phyloP scores from a whole-genome alignment of 345 rosid species.

The Corchorus capsularis region DNA sequence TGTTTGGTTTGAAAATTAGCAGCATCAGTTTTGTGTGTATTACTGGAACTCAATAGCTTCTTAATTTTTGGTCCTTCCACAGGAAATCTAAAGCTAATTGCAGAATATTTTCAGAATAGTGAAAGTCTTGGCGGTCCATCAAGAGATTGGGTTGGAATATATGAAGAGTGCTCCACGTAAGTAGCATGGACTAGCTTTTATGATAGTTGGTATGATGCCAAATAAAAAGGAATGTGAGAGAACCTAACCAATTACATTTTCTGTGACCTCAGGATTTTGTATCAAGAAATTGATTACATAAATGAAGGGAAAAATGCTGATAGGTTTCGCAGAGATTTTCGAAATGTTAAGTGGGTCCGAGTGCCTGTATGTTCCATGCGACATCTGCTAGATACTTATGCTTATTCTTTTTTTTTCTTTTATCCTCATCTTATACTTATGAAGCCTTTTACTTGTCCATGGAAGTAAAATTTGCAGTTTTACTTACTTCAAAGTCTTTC shows the following conservation, averaged over 20 bases:
- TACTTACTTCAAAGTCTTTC: slow-evolving; percentile 17
- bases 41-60: slow-evolving; percentile 3
- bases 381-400: slow-evolving; percentile 35
- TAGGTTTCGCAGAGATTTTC: slow-evolving; percentile 82
- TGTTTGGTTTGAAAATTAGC: background rate
- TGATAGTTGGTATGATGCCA: background rate
- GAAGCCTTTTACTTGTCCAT: background rate
- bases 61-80: slow-evolving; percentile 22
- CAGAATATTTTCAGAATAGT: too few relatives aligned
- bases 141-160: slow-evolving; percentile 90
- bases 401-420: background rate
- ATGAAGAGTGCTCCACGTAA: slow-evolving; percentile 88
- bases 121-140: slow-evolving; percentile 78
- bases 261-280: slow-evolving; percentile 71
- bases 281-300: slow-evolving; percentile 91
- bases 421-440: slow-evolving; percentile 10
- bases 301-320: slow-evolving; percentile 97
- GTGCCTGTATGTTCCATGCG: slow-evolving; percentile 96
- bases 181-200: slow-evolving; percentile 25
- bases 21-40: background rate
- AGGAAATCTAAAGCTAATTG: slow-evolving; percentile 85
- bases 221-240: background rate
- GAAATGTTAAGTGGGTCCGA: slow-evolving; percentile 93
- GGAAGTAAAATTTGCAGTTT: background rate
- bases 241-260: slow-evolving; percentile 13